Base-by-base conservation (phyloP, 176 grass and related monocot genomes). In the Oropetium thomaeum region DNA sequence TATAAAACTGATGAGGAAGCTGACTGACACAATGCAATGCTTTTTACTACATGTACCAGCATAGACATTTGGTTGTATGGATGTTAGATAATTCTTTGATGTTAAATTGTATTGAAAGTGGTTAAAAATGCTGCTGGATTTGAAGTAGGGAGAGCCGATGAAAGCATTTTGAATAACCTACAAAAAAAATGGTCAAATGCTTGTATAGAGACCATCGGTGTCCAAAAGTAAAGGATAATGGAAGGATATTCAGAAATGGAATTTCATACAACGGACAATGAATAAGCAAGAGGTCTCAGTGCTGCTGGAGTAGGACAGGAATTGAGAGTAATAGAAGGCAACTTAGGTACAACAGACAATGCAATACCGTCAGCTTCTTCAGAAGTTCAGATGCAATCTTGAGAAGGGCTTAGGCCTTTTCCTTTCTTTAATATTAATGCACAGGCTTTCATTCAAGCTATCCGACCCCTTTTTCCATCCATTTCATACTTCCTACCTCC, bases 121-220 rank as follows among this genome's bases (percentile, higher is more conserved):
- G 25, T 23, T 29, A 66, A 68, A 79, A 32, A 35, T 84, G 52
- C 40, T 79, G 26, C 59, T 31, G 44, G 32, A 44, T 85, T 79
- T 40, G 33, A 12, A 60, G 25, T 79, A 29, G 39, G 45, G 17
- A 31, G 54, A 60, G 28, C 17, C 41, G 32, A 25, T 80, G 76
- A 54, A 86, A 57, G 40, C 25, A 45, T 75, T 75, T 44, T 75
- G 19, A 32, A 25, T 62, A 76, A 33, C 27, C 7, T 76, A 48
- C 26, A 43, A 47, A 11, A 47, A 59, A 44, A 51, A 33, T 23
- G 66, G 15, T 70, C 16, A 32, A 70, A 45, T 62, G 39, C 55
- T 45, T 75, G 11, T 62, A 20, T 44, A 28, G 23, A 58, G 15
- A 43, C 37, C 16, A 5, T 16, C 2, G 5, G 26, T 59, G 57